Conservation (phyloP, 1,284 basidiomycete genomes). For the Apiotrichum brassicae region DNA sequence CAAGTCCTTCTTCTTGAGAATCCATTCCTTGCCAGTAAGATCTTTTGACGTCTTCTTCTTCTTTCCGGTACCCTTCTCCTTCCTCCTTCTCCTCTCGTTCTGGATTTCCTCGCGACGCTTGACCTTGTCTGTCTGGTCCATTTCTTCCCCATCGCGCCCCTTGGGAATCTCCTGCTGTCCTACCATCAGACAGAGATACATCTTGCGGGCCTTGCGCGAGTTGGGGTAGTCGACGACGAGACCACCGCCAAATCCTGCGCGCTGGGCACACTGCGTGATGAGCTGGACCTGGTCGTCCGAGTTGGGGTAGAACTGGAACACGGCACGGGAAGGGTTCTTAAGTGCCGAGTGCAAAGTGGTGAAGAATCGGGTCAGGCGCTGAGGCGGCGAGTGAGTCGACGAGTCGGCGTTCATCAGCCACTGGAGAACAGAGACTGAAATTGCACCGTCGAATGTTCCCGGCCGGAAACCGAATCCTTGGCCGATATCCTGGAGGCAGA, state of each 20-base stretch:
- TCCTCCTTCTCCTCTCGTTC: constrained; percentile 39
- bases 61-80: constrained; percentile 22
- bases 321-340: constrained; percentile 83
- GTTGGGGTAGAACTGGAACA: constrained; percentile 93
- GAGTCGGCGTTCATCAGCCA: constrained; percentile 98
- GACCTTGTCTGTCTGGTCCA: constrained; percentile 56
- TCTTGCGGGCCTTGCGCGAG: constrained; percentile 86
- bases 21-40: constrained; percentile 50
- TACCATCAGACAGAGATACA: constrained; percentile 82
- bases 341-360: constrained; percentile 90
- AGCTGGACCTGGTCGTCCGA: constrained; percentile 93
- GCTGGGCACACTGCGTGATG: constrained; percentile 87
- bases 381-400: constrained; percentile 83
- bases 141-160: constrained; percentile 67
- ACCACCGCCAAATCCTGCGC: constrained; percentile 94
- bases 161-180: constrained; percentile 62
- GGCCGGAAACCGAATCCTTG: constrained; percentile 92
- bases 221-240: constrained; percentile 96
- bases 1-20: constrained; percentile 55
- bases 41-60: constrained; percentile 37
- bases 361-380: constrained; percentile 89
- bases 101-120: constrained; percentile 49
- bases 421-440: constrained; percentile 96
- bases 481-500: constrained; percentile 87
- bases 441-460: constrained; percentile 95